These are phyloP conservation scores for Gaeumannomyces sp. DNA, from an alignment of 2,329 filamentous ascomycete species.

Conservation along the genomic window DNA sequence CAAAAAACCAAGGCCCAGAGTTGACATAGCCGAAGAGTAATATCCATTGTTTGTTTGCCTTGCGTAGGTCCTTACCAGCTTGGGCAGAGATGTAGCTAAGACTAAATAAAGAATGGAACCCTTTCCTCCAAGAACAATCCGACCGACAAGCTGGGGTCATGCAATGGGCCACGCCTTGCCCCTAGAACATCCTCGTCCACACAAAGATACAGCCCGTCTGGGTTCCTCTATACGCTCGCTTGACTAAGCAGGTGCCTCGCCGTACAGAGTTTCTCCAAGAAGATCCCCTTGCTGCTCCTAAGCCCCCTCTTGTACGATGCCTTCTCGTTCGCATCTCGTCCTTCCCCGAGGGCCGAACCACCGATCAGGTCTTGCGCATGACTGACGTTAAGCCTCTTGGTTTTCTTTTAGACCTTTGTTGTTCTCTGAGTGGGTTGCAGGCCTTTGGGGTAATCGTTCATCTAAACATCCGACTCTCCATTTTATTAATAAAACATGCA, in stretches of 20 bases:
- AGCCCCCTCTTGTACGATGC: not conserved
- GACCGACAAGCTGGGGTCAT: not conserved
- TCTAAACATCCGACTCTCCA: not conserved
- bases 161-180: not conserved
- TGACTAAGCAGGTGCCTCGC: not conserved
- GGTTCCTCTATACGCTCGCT: not conserved
- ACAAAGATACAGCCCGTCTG: not conserved
- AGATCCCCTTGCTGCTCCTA: not conserved
- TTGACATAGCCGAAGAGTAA: not conserved
- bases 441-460: not conserved
- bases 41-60: not conserved
- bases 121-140: not conserved
- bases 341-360: not conserved
- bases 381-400: not conserved
- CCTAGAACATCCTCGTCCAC: not conserved
- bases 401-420: not conserved
- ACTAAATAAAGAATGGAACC: not conserved
- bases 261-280: not conserved
- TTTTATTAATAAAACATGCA: not conserved
- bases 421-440: not conserved
- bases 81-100: not conserved
- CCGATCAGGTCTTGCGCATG: not conserved
- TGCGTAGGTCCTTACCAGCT: not conserved
- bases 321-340: not conserved
- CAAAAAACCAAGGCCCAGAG: not conserved